Evolutionary conservation across 2,329 filamentous ascomycete species (phyloP).

Genomic region (Zymoseptoria pseudotritici): DNA sequence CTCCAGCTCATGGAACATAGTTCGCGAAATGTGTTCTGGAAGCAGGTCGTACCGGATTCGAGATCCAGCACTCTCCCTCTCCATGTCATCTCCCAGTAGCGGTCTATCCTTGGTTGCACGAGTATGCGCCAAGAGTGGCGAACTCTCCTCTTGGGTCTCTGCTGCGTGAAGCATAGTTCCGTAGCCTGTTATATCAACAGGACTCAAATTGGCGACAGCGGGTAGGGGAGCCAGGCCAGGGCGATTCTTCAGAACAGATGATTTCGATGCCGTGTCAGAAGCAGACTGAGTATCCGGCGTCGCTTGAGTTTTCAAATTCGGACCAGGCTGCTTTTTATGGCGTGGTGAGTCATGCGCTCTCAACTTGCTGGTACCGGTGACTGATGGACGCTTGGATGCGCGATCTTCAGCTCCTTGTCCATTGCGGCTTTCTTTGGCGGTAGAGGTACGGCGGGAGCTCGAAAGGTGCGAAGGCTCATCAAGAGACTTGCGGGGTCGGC

Average conservation of each 20-base stretch:
- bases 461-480: slow-evolving; percentile 29
- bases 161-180: slow-evolving; percentile 8
- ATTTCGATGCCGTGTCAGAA: not conserved
- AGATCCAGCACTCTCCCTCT: slow-evolving; percentile 60
- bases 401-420: slow-evolving; percentile 18
- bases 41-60: slow-evolving; percentile 65
- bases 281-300: not conserved
- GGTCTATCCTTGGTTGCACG: slow-evolving; percentile 3
- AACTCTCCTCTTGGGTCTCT: not conserved
- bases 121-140: not conserved
- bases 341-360: slow-evolving; percentile 8
- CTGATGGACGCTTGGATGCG: slow-evolving; percentile 4
- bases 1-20: slow-evolving; percentile 62
- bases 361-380: slow-evolving; percentile 13
- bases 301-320: not conserved
- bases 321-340: slow-evolving; percentile 10
- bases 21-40: slow-evolving; percentile 41
- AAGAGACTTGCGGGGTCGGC: slow-evolving; percentile 15
- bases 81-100: slow-evolving; percentile 23
- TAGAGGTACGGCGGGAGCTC: slow-evolving; percentile 24
- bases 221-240: slow-evolving; percentile 9
- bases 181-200: slow-evolving; percentile 7
- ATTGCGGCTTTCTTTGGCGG: not conserved
- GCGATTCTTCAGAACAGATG: not conserved
- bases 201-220: not conserved